phyloP scores from a whole-genome alignment of 1,139 yeast species.

The Pichia sp. region DNA sequence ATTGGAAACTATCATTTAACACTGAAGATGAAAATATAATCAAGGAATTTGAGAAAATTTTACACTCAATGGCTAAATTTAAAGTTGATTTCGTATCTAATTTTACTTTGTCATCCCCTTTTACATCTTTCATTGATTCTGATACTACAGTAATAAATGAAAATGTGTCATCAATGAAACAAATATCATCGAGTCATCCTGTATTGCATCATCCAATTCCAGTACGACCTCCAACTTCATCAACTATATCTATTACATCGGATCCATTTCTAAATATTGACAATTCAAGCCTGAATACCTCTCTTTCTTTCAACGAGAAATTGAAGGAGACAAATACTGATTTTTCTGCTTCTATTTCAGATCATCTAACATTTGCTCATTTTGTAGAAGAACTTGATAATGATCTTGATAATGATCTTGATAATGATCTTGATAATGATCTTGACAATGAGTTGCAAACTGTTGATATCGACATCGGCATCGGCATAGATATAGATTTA shows the following conservation, averaged over 20 bases:
- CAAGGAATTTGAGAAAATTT: constrained; percentile 5
- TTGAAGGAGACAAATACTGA: background rate
- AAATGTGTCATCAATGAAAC: background rate
- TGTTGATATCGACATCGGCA: too few relatives aligned
- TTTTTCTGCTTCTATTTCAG: background rate
- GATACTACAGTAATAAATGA: background rate
- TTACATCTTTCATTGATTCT: constrained; percentile 6
- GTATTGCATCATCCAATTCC: constrained; percentile 12
- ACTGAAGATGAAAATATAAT: constrained; percentile 17
- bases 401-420: constrained; percentile 1
- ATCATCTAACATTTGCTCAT: background rate
- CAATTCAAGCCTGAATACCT: background rate
- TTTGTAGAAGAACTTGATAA: background rate
- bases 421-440: constrained; percentile 4
- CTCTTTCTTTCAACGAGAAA: background rate
- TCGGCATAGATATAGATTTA: background rate
- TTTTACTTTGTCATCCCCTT: constrained; percentile 11
- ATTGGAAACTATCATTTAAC: constrained; percentile 55
- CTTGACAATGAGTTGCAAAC: background rate
- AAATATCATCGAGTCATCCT: too few relatives aligned
- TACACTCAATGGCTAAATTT: constrained; percentile 9
- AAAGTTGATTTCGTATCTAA: constrained; percentile 7
- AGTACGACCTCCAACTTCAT: constrained; percentile 10
- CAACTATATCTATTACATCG: constrained; percentile 9
- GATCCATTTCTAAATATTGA: constrained; percentile 5